Evolutionary conservation across 2,329 filamentous ascomycete species (phyloP), one percentile per base, ranked within the genome.

Genomic region (Trichoderma asperellum): DNA sequence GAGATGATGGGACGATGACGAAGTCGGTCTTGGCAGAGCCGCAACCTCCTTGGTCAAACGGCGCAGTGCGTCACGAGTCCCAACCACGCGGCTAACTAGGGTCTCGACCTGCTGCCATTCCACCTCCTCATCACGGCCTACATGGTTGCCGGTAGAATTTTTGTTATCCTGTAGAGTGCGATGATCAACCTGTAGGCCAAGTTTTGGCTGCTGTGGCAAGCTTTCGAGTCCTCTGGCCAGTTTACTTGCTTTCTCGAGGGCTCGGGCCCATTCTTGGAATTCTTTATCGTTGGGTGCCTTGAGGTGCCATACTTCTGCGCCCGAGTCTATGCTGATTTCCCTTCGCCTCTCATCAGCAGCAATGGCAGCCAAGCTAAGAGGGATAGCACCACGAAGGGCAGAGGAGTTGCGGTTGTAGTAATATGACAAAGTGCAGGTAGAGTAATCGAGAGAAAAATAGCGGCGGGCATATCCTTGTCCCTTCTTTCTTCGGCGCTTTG

Each of bases 361-460:
- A 70, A 99, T 92, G 5, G 93, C 96, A 18, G 96, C 96, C 63
- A 99, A 83, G 32, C 93, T 96, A 10, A 99, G 85, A 0, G 96
- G 96, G 63, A 99, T 96, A 8, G 96, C 94, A 21, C 96, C 96
- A 70, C 96, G 89, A 55, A 99, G 84, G 1, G 95, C 94, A 6
- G 95, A 96, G 5, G 95, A 97, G 77, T 96, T 95, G 57, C 93
- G 91, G 78, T 95, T 96, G 77, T 96, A 92, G 78, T 97, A 99
- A 82, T 99, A 99, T 0, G 96, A 98, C 37, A 99, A 83, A 0
- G 96, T 98, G 71, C 92, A 97, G 0, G 95, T 94, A 4, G 92
- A 94, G 77, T 94, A 98, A 79, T 99, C 96, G 67, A 99, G 85
- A 0, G 95, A 97, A 81, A 99, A 99, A 84, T 96, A 99, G 47